These are phyloP conservation scores for Adansonia digitata DNA, from an alignment of 345 rosid genomes.

Conservation along the genomic window DNA sequence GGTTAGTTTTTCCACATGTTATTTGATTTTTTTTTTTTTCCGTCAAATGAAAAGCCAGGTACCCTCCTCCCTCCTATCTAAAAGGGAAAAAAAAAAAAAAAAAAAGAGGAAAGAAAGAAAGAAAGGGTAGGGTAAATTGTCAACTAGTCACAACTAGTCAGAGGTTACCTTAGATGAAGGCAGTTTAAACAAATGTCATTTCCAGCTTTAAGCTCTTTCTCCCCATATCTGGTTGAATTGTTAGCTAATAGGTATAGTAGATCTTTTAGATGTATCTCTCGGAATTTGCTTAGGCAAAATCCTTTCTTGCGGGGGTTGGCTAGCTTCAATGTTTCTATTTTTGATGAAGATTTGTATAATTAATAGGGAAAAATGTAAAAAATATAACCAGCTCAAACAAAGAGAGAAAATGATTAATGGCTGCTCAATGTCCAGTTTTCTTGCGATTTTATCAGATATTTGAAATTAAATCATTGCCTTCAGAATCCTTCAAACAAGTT, in stretches of 20 bases:
- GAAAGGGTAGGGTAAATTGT: neutral
- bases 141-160: neutral
- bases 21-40: neutral
- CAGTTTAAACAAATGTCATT: neutral
- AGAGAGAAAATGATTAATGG: neutral
- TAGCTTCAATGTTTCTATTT: neutral
- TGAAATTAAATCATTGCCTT: neutral
- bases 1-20: constrained; percentile 36
- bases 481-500: neutral
- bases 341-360: neutral
- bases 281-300: neutral
- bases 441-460: neutral
- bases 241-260: neutral
- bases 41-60: neutral
- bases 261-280: neutral
- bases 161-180: neutral
- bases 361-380: neutral
- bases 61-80: neutral
- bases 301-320: neutral
- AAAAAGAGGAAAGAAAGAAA: neutral
- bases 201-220: neutral
- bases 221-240: neutral
- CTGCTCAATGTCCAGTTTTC: neutral
- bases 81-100: neutral
- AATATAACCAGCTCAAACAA: neutral